These are phyloP conservation scores for Ustilago sp. DNA, from an alignment of 1,284 basidiomycete species.

Conservation along the genomic window DNA sequence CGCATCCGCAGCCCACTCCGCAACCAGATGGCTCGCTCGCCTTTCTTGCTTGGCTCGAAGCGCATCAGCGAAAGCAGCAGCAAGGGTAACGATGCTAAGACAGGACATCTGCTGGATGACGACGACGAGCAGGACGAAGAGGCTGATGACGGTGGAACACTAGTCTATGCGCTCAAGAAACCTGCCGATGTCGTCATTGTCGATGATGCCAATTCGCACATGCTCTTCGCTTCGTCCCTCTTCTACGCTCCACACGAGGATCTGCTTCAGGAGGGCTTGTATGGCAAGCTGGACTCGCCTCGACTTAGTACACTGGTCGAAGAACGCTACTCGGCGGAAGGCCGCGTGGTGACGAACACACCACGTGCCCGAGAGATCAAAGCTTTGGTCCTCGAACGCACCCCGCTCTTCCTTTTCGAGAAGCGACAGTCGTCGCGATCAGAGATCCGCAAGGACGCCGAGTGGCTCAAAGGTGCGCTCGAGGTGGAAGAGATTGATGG, in stretches of 20 bases:
- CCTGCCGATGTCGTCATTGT: constrained; percentile 67
- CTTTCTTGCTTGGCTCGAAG: constrained; percentile 81
- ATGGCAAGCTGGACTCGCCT: constrained; percentile 74
- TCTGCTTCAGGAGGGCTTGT: constrained; percentile 75
- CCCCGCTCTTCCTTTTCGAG: constrained; percentile 92
- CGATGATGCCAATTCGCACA: constrained; percentile 68
- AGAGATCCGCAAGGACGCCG: constrained; percentile 76
- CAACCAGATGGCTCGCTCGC: constrained; percentile 77
- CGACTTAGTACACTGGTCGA: constrained; percentile 79
- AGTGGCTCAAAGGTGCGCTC: constrained; percentile 81
- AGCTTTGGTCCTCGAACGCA: constrained; percentile 80
- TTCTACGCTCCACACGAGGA: constrained; percentile 92
- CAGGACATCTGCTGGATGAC: constrained; percentile 46
- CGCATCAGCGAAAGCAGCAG: constrained; percentile 69
- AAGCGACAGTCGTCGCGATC: constrained; percentile 76
- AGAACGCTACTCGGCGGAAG: constrained; percentile 78
- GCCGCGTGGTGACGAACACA: constrained; percentile 66
- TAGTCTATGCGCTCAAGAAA: constrained; percentile 66
- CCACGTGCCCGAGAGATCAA: constrained; percentile 57
- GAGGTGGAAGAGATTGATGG: constrained; percentile 66
- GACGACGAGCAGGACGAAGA: constrained; percentile 62
- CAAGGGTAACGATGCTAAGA: constrained; percentile 6
- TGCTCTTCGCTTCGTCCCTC: constrained; percentile 66
- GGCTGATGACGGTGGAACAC: constrained; percentile 57
- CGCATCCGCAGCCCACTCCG: constrained; percentile 75